phyloP scores from a whole-genome alignment of 2,329 filamentous ascomycete genomes.

The Whalleya microplaca region DNA sequence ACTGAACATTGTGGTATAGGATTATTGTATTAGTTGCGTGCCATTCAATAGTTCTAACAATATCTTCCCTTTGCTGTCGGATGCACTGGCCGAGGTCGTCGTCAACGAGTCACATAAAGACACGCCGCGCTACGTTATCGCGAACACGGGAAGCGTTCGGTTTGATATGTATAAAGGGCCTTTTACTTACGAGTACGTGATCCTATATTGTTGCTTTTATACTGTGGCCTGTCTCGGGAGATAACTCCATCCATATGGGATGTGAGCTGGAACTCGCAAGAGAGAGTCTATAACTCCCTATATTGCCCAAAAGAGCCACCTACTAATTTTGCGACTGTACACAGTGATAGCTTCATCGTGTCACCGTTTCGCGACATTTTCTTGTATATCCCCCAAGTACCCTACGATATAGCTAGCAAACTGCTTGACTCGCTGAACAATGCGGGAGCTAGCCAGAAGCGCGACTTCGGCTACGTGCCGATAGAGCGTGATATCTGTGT shows the following conservation, averaged over 20 bases:
- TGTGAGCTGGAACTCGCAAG: too few relatives aligned
- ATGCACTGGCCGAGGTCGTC: constrained; percentile 55
- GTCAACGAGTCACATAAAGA: constrained; percentile 55
- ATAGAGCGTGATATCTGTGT: constrained; percentile 50
- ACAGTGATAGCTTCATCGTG: constrained; percentile 49
- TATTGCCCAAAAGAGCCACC: not conserved
- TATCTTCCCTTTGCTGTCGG: constrained; percentile 57
- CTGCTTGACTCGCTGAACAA: constrained; percentile 48
- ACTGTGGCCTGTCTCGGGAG: constrained; percentile 15
- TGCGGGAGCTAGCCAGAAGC: constrained; percentile 40
- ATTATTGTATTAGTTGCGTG: constrained; percentile 61
- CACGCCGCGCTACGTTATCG: constrained; percentile 58
- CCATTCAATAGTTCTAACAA: constrained; percentile 56
- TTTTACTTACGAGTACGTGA: constrained; percentile 52
- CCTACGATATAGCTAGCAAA: constrained; percentile 48
- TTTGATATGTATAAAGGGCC: constrained; percentile 67
- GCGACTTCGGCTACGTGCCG: constrained; percentile 41
- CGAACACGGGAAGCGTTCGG: constrained; percentile 63
- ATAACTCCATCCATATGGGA: too few relatives aligned
- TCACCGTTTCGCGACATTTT: constrained; percentile 59
- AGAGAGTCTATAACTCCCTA: constrained; percentile 20
- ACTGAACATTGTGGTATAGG: constrained; percentile 28
- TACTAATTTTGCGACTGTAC: not conserved
- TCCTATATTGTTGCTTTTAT: constrained; percentile 7
- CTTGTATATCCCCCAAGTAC: constrained; percentile 56